Evolutionary conservation across 2,329 filamentous ascomycete species (phyloP).

Genomic region (Paracoccidioides brasiliensis): DNA sequence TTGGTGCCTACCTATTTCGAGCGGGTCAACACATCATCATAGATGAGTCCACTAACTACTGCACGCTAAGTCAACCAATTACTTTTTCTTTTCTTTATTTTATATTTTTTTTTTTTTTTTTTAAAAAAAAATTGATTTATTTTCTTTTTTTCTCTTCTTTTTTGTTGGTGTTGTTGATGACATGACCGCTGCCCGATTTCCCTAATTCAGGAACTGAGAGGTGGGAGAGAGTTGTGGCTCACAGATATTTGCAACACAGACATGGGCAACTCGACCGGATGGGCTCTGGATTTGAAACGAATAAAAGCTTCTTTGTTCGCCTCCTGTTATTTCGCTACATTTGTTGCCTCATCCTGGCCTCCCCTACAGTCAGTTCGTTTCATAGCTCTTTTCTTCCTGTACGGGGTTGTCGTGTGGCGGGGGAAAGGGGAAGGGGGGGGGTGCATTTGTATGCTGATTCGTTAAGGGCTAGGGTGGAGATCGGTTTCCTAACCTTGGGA

Average conservation of each 20-base stretch:
- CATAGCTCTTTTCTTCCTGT: no score
- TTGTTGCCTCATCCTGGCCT: neutral
- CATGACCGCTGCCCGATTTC: no score
- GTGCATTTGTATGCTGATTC: neutral
- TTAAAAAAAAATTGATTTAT: neutral
- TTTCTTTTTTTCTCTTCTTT: neutral
- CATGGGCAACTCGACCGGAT: no score
- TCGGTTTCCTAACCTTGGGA: neutral
- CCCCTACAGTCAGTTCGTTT: no score
- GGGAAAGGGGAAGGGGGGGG: no score
- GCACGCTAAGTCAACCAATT: neutral
- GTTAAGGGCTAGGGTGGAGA: neutral
- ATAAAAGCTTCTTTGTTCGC: neutral
- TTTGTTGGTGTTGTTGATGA: neutral
- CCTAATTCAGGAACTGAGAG: no score
- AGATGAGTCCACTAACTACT: constrained; percentile 2
- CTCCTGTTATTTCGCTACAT: neutral
- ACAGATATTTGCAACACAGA: no score
- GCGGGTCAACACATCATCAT: neutral
- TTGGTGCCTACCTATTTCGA: neutral
- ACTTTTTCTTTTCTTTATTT: no score
- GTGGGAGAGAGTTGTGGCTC: no score
- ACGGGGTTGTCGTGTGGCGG: neutral
- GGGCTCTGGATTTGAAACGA: no score
- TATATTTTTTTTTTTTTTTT: neutral